These are phyloP conservation scores for Bipolaris gigantea DNA, from an alignment of 2,329 filamentous ascomycete species.

Conservation along the genomic window DNA sequence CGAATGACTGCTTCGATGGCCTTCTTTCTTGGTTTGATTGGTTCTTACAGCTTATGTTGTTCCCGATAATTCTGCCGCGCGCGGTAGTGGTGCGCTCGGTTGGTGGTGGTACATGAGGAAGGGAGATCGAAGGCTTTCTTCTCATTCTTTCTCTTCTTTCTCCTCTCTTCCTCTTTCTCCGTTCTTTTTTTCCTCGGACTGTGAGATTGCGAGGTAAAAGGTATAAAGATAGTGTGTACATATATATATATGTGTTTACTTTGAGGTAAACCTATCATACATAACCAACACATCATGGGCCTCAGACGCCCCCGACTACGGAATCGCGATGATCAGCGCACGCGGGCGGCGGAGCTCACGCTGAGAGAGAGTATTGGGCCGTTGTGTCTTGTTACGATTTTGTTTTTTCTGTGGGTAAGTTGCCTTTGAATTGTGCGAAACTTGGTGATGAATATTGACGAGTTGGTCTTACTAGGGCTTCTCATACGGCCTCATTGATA, in stretches of 20 bases:
- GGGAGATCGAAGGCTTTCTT: no score
- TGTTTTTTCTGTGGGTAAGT: slow-evolving; percentile 65
- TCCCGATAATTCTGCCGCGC: no score
- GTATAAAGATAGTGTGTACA: no score
- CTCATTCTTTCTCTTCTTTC: no score
- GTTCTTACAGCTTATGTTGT: no score
- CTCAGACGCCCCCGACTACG: slow-evolving; percentile 37
- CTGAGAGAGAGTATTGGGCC: slow-evolving; percentile 68
- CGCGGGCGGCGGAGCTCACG: slow-evolving; percentile 63
- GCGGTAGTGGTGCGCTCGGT: no score
- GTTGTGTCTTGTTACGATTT: slow-evolving; percentile 64
- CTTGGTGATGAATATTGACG: background rate
- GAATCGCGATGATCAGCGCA: slow-evolving; percentile 49
- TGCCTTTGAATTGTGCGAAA: no score
- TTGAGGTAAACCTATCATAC: background rate
- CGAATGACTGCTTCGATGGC: no score
- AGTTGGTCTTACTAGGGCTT: slow-evolving; percentile 47
- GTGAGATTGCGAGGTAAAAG: background rate
- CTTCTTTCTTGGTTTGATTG: no score
- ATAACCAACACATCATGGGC: slow-evolving; percentile 22
- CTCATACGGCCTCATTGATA: slow-evolving; percentile 60
- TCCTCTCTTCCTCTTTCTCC: background rate
- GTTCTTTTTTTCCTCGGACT: background rate
- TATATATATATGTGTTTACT: background rate
- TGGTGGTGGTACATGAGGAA: no score